Percentiles rank a stretch among this genome's conserved stretches.
These are phyloP conservation scores for Coemansia sp. DNA, from an alignment of 192 early-diverging fungal genomes.

Conservation along the genomic window DNA sequence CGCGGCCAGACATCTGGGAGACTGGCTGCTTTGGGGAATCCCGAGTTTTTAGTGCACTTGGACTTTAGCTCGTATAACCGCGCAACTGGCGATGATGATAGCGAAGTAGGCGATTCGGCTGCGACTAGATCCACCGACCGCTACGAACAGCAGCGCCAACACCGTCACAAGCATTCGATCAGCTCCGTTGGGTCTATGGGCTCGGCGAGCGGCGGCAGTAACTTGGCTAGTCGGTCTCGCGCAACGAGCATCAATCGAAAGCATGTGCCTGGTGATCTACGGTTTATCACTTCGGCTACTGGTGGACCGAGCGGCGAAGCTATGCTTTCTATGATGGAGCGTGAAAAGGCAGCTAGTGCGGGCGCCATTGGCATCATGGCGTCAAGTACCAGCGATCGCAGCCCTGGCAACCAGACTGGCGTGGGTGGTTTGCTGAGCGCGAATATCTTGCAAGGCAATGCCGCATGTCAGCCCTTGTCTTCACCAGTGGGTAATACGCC, in stretches of 20 bases:
- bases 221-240: slow-evolving; percentile 33
- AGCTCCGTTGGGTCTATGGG: slow-evolving; percentile 25
- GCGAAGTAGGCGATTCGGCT: neutral
- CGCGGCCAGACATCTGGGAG: slow-evolving; percentile 10
- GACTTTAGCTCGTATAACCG: neutral
- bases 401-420: slow-evolving; percentile 2
- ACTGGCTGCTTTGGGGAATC: slow-evolving; percentile 4
- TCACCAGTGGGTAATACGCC: slow-evolving; percentile 11
- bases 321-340: slow-evolving; percentile 33
- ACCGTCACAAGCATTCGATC: slow-evolving; percentile 12
- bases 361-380: neutral
- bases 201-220: slow-evolving; percentile 2
- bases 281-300: slow-evolving; percentile 21
- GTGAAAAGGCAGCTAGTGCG: neutral
- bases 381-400: slow-evolving; percentile 7
- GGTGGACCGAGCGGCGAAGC: slow-evolving; percentile 20
- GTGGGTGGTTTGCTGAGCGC: neutral
- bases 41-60: slow-evolving; percentile 16
- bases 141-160: neutral
- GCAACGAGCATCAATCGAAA: slow-evolving; percentile 34
- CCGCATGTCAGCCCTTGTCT: slow-evolving; percentile 8
- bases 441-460: neutral
- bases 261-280: slow-evolving; percentile 35
- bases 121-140: neutral
- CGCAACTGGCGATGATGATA: neutral